Evolutionary conservation across 495 filamentous ascomycete genomes (phyloP), one percentile per base, ranked within the genome.

Genomic region (Penicillium manginii): DNA sequence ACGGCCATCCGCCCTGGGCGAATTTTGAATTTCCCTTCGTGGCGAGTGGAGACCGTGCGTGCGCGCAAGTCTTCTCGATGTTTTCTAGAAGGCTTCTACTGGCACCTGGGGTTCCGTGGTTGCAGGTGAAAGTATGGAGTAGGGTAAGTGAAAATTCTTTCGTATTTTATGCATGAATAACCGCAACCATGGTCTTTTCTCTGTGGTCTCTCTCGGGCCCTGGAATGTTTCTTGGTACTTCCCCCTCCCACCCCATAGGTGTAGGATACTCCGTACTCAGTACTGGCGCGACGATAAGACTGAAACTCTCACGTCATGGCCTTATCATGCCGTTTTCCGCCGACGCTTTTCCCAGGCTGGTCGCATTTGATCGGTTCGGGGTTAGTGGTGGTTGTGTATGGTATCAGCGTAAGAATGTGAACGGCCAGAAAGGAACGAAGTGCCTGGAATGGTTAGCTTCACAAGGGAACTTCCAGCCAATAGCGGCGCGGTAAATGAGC

Each of bases 51-150:
- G 40, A 6, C 19, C 21, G 45, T 47, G 45, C 45, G 45, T 47
- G 45, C 10, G 21, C 45, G 15, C 45, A 47, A 47, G 45, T 22
- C 64, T 72, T 59, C 57, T 31, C 51, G 66, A 69, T 39, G 62
- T 69, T 61, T 72, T 72, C 69, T 72, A 69, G 69, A 72, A 70
- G 59, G 45, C 32, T 56, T 71, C 61, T 52, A 56, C 45, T 60
- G 63, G 62, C 26, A 42, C 15, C 2, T 43, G 18, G 18, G 31
- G 57, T 54, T 59, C 57, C 57, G 49, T 59, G 57, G 57, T 46
- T 54, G 39, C 49, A 45, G 46, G 17, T 17, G n/a, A 17, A 43
- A 17, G n/a, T 39, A n/a, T 39, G 15, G 12, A 14, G 40, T 43
- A 40, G 37, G 37, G 37, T 40, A 37, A n/a, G 4, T 17, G 48